Evolutionary conservation across 2,329 filamentous ascomycete genomes (phyloP).

Genomic region (Paecilomyces variotii): DNA sequence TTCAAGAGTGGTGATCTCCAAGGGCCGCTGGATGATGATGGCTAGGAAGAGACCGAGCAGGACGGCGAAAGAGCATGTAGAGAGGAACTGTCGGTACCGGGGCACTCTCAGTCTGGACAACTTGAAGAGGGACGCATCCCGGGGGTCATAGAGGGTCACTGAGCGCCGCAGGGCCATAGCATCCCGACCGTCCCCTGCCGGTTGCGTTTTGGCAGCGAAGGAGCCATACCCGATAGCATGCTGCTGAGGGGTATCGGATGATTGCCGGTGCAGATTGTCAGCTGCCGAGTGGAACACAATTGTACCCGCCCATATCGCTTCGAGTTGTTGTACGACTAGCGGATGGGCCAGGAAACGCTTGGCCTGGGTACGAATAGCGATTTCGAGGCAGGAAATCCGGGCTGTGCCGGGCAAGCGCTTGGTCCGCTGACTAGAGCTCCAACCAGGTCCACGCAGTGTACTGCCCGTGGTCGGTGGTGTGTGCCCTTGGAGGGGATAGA

Average conservation of each 20-base stretch:
- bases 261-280: conserved; percentile 68
- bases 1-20: conserved; percentile 75
- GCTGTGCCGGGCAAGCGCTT: conserved; percentile 53
- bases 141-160: conserved; percentile 81
- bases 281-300: conserved; percentile 90
- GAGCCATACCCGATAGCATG: conserved; percentile 17
- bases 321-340: conserved; percentile 85
- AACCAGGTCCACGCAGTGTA: conserved; percentile 25
- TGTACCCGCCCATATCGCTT: conserved; percentile 92
- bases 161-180: conserved; percentile 49
- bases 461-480: conserved; percentile 39
- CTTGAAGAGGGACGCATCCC: conserved; percentile 85
- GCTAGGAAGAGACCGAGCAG: conserved; percentile 79
- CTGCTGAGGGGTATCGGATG: conserved; percentile 26
- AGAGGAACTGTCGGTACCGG: conserved; percentile 83
- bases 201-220: conserved; percentile 8
- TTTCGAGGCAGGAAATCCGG: conserved; percentile 81
- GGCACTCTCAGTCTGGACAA: conserved; percentile 84
- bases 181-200: not conserved
- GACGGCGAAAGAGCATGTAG: conserved; percentile 77
- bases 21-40: conserved; percentile 67
- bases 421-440: conserved; percentile 27
- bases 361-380: conserved; percentile 85
- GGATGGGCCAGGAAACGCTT: conserved; percentile 91
- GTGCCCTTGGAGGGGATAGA: conserved; percentile 81